Base-by-base conservation (phyloP, 2,329 filamentous ascomycete genomes). In the Neofusicoccum cordaticola region DNA sequence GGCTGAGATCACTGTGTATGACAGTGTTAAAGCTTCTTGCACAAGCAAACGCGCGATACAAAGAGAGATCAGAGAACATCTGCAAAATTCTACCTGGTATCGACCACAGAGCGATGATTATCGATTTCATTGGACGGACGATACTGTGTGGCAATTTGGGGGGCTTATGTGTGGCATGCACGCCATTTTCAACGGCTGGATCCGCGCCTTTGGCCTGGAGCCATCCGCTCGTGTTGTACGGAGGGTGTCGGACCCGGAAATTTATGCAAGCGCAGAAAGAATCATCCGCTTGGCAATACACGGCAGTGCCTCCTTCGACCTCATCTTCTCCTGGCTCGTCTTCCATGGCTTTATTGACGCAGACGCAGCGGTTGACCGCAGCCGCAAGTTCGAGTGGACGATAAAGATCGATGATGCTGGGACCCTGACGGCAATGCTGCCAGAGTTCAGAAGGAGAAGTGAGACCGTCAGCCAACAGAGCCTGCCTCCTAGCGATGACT, bases 161-260 rank as follows among this genome's bases (percentile, higher is more conserved):
- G 41, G 41, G 4, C 17, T 15, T 4, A 8, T 15, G 12, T 70
- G 70, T 35, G 69, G 52, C 6, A 66, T 68, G 41, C 66, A 67
- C 35, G 63, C 66, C 5, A 64, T 70, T 2, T 51, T 70, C 1
- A 68, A 67, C 42, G 69, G 69, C 2, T 72, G 69, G 69, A 41
- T 65, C 2, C 37, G 69, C 44, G 56, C 65, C 8, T 56, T 72
- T 2, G 68, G 61, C 17, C 52, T 69, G 2, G 4, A 9, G 15
- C n/a, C 41, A 44, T 2, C 12, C 13, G 3, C 13, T 15, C 37
- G 9, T 15, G 37, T 12, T 11, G 1, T 11, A 9, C 9, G 11
- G 37, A 39, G 9, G 13, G 37, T 12, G 37, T 11, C 6, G 1
- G 11, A 39, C 9, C 3, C 6, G 37, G 3, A 13, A 34, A 63